Percentiles rank a stretch among this genome's conserved stretches.
These are phyloP conservation scores for Kurtzmaniella quercitrusa DNA, from an alignment of 1,139 yeast genomes.

Conservation along the genomic window DNA sequence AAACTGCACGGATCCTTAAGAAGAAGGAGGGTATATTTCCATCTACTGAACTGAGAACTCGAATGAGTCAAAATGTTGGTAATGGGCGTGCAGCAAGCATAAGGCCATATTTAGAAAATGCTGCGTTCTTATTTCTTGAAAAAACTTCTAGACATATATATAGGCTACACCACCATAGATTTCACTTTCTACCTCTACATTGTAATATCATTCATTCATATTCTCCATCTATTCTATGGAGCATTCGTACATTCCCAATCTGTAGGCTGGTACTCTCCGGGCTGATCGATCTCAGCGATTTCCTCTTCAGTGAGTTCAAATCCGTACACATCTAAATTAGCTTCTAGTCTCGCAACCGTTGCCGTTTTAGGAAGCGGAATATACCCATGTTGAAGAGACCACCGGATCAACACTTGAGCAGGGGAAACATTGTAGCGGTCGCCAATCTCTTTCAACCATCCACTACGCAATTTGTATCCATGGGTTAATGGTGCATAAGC, in stretches of 20 bases:
- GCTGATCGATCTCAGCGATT: slow-evolving; percentile 26
- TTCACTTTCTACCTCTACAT: too few species aligned
- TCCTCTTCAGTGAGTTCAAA: slow-evolving; percentile 49
- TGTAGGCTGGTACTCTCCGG: slow-evolving; percentile 35
- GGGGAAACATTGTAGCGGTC: slow-evolving; percentile 31
- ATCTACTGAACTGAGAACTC: too few species aligned
- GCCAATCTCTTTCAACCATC: slow-evolving; percentile 33
- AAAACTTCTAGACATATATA: too few species aligned
- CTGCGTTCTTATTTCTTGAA: too few species aligned
- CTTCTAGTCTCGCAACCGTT: slow-evolving; percentile 34
- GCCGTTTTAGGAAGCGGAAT: slow-evolving; percentile 63
- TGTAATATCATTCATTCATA: too few species aligned
- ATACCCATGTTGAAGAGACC: slow-evolving; percentile 55
- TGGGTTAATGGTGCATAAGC: slow-evolving; percentile 47
- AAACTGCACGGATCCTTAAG: neutral
- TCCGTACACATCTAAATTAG: slow-evolving; percentile 18
- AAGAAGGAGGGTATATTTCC: too few species aligned
- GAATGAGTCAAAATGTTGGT: too few species aligned
- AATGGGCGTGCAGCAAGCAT: too few species aligned
- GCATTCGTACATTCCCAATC: slow-evolving; percentile 68
- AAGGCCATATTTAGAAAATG: too few species aligned
- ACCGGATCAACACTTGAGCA: slow-evolving; percentile 41
- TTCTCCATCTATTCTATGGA: slow-evolving; percentile 24
- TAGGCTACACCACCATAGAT: too few species aligned
- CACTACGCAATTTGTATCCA: slow-evolving; percentile 47